A percentile compares a stretch with the other conserved stretches of the same genome.
Evolutionary conservation across 305 asterid species (phyloP).

Genomic region (Fraxinus nigra): DNA sequence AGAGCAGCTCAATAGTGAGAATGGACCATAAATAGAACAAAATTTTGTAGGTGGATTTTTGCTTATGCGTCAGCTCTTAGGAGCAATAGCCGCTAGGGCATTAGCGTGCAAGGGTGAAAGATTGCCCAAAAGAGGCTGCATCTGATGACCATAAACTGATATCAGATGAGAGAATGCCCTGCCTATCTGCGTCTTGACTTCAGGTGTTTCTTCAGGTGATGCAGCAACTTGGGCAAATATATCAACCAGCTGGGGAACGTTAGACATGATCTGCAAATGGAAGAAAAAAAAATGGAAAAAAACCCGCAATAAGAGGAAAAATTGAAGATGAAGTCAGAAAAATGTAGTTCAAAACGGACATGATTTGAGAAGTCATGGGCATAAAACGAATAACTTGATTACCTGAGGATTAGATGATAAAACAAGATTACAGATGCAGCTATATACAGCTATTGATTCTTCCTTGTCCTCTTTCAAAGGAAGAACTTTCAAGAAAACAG

Average conservation of each 20-base stretch:
- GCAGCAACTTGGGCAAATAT: conserved; percentile 85
- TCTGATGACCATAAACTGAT: conserved; percentile 81
- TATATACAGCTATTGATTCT: conserved; percentile 80
- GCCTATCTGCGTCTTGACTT: conserved; percentile 76
- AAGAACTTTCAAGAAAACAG: conserved; percentile 86
- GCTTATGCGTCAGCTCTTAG: conserved; percentile 54
- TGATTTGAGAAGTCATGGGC: conserved; percentile 15
- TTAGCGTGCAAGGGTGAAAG: conserved; percentile 84
- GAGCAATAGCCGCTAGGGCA: conserved; percentile 83
- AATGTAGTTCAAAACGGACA: background rate
- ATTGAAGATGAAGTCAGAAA: conserved; percentile 2
- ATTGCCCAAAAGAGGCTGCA: conserved; percentile 86
- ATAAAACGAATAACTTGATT: conserved; percentile 18
- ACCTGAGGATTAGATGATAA: conserved; percentile 91
- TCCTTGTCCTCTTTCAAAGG: conserved; percentile 94
- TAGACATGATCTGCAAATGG: conserved; percentile 63
- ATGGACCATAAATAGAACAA: conserved; percentile 12
- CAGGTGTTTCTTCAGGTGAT: conserved; percentile 83
- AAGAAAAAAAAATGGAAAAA: conserved; percentile 10
- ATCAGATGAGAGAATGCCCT: conserved; percentile 89
- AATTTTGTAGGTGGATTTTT: conserved; percentile 11
- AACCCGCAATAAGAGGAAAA: background rate
- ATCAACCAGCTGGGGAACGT: conserved; percentile 80
- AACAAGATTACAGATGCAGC: conserved; percentile 84
- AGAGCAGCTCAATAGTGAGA: conserved; percentile 19